These are phyloP conservation scores for Stylosanthes scabra DNA, from an alignment of 331 rosid genomes.

Conservation along the genomic window DNA sequence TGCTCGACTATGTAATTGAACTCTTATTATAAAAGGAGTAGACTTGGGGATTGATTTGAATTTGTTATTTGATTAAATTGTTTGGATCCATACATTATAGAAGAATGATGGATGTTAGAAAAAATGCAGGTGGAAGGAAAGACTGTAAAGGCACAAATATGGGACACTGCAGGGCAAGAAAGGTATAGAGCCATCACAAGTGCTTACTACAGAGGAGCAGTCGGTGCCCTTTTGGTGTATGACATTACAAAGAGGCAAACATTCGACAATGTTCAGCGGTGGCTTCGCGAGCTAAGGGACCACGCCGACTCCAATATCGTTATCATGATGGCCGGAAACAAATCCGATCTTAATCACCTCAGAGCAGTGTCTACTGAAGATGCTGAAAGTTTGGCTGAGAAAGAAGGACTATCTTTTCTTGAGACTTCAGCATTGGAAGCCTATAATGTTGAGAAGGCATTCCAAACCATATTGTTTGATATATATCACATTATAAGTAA, in stretches of 20 bases:
- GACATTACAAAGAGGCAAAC: constrained; percentile 93
- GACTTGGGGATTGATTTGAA: background rate
- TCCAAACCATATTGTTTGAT: constrained; percentile 83
- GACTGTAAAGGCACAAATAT: constrained; percentile 97
- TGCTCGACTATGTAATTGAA: too few species aligned
- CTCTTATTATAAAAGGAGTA: too few species aligned
- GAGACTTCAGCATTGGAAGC: constrained; percentile 96
- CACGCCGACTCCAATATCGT: constrained; percentile 94
- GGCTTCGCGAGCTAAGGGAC: constrained; percentile 92
- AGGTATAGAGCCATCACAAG: constrained; percentile 93
- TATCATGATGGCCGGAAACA: constrained; percentile 89
- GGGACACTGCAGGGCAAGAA: constrained; percentile 99
- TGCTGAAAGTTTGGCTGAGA: constrained; percentile 78
- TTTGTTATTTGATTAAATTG: background rate
- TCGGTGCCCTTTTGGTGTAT: constrained; percentile 82
- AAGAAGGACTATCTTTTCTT: constrained; percentile 73
- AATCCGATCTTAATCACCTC: constrained; percentile 83
- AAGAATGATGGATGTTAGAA: background rate
- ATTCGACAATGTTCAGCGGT: constrained; percentile 82
- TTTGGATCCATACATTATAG: background rate
- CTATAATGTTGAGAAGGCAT: constrained; percentile 82
- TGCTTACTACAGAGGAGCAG: constrained; percentile 94
- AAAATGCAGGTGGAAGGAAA: constrained; percentile 81
- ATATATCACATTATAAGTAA: constrained; percentile 82
- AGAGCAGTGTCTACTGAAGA: constrained; percentile 76